Evolutionary conservation across 495 filamentous ascomycete species (phyloP).

Genomic region (Tuber melanosporum): DNA sequence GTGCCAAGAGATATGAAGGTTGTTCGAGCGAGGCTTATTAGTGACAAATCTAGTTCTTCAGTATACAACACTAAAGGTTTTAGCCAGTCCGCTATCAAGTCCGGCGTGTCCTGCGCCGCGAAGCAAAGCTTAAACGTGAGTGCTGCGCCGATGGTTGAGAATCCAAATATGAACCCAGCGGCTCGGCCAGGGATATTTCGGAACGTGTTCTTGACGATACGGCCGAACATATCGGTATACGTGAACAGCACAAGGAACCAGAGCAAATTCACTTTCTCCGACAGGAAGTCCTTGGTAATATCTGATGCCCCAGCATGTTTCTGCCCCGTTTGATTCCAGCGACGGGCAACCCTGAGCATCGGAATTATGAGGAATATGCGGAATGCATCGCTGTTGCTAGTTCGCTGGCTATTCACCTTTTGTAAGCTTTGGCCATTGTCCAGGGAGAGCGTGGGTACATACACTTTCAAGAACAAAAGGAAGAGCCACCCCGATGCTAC

Average conservation of each 20-base stretch:
- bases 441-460: conserved; percentile 8
- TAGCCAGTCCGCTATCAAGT: conserved; percentile 53
- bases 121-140: conserved; percentile 38
- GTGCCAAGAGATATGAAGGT: conserved; percentile 52
- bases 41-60: conserved; percentile 42
- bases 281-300: conserved; percentile 64
- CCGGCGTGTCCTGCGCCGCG: conserved; percentile 68
- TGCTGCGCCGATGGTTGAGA: conserved; percentile 55
- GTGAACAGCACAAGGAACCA: conserved; percentile 69
- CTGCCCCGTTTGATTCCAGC: conserved; percentile 96
- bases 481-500: conserved; percentile 67
- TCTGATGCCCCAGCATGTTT: conserved; percentile 85
- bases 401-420: not conserved
- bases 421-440: not conserved
- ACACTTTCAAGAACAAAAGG: conserved; percentile 55
- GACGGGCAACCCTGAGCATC: conserved; percentile 49
- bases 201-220: conserved; percentile 41
- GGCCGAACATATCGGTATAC: conserved; percentile 53
- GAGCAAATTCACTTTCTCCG: conserved; percentile 55
- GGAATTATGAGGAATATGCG: conserved; percentile 41
- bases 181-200: conserved; percentile 28
- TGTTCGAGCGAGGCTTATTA: conserved; percentile 51
- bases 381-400: not conserved
- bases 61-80: conserved; percentile 45
- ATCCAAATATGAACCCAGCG: conserved; percentile 75